Base-by-base conservation (phyloP, 176 grass and related monocot species). In the Aegilops bicornis region DNA sequence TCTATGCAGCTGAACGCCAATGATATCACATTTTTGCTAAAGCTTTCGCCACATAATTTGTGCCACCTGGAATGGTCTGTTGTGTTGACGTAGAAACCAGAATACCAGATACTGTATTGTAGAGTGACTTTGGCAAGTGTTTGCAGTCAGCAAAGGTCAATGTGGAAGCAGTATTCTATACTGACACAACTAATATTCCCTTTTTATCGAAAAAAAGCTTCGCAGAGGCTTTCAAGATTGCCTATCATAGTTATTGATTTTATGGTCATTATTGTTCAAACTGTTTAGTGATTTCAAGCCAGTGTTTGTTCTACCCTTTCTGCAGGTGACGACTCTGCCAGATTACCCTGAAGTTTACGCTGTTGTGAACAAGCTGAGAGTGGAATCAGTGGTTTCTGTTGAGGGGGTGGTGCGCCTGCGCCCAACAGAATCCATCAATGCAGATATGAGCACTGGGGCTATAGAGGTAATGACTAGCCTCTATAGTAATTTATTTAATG, bases 371-470 rank as follows among this genome's bases (percentile, higher is more conserved):
- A 98, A 94, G 77, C 83, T 98, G 82, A 89, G 97, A 71, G 88
- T 96, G 62, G 97, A 98, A 78, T 98, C 93, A 67, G 97, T 98
- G 76, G 88, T 98, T 76, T 69, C 92, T 39, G 84, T 96, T 3
- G 97, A 99, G 76, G 97, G 94, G 29, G 85, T 94, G 32, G 92
- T 96, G 6, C 78, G 45, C 16, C 31, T 64, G 39, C 88, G 97
- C 22, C 97, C 97, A 0, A 24, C 63, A 33, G 94, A 99, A 74
- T 88, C 92, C 15, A 59, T 99, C 77, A 99, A 99, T 82, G 69
- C 85, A 40, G 95, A 99, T 59, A 99, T 99, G 94, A 99, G 86
- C 65, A 98, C 97, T 5, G 97, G 97, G 50, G 65, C 90, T 82
- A 90, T 98, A 85, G 97, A 98, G 93, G 97, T 96, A 84, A 25